A percentile compares a stretch with the other conserved stretches of the same genome.
These are phyloP conservation scores for Proteromonas lacertae DNA, from an alignment of 352 stramenopile genomes.

Conservation along the genomic window DNA sequence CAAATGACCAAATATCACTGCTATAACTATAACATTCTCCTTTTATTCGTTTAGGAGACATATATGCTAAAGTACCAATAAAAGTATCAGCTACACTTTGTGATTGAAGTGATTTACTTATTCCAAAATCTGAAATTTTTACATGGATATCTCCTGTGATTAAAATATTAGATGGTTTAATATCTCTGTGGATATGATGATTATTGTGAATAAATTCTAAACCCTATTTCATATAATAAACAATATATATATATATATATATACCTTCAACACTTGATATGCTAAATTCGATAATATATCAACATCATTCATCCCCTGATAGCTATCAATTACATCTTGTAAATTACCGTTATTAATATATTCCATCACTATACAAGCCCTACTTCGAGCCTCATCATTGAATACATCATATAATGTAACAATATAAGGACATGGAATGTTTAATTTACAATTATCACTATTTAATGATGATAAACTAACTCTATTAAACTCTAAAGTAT, in stretches of 20 bases:
- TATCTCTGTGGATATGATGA: conserved; percentile 40
- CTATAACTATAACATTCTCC: conserved; percentile 31
- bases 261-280: conserved; percentile 30
- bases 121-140: conserved; percentile 46
- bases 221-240: too few relatives aligned
- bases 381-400: conserved; percentile 22
- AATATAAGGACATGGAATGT: conserved; percentile 24
- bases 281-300: conserved; percentile 25
- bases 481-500: too few relatives aligned
- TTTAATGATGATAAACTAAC: too few relatives aligned
- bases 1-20: conserved; percentile 17
- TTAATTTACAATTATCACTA: not conserved
- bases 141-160: conserved; percentile 11
- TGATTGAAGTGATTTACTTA: conserved; percentile 31
- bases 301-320: conserved; percentile 33
- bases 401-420: conserved; percentile 53
- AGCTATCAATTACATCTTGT: conserved; percentile 33
- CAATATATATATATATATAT: too few relatives aligned
- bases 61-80: conserved; percentile 70
- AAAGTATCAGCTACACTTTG: conserved; percentile 40
- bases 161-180: conserved; percentile 24
- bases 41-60: conserved; percentile 55
- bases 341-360: conserved; percentile 57
- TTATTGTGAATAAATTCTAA: conserved; percentile 39
- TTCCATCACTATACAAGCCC: conserved; percentile 46